Percentiles rank a stretch among this genome's conserved stretches.
Conservation (phyloP, 2,329 filamentous ascomycete species). For the Metarhizium robertsii region DNA sequence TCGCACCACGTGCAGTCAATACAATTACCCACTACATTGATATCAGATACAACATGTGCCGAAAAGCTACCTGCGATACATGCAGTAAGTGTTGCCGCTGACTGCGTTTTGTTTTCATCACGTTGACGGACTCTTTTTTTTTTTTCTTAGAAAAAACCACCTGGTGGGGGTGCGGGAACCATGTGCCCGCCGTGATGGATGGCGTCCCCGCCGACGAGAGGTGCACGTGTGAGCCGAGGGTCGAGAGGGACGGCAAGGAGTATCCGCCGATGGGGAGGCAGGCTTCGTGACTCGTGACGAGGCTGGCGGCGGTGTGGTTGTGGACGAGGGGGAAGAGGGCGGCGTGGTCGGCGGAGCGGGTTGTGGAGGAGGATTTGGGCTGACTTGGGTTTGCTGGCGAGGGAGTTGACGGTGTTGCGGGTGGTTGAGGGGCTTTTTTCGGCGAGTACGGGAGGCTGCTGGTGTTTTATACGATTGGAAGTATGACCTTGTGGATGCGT, state of each 20-base stretch:
- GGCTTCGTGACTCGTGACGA: constrained; percentile 27
- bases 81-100: constrained; percentile 42
- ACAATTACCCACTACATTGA: too few species aligned
- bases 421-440: not conserved
- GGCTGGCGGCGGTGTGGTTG: constrained; percentile 18
- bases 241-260: constrained; percentile 49
- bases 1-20: too few species aligned
- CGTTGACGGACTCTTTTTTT: not conserved
- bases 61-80: constrained; percentile 49
- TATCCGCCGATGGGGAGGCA: constrained; percentile 55
- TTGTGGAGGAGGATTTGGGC: constrained; percentile 18
- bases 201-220: constrained; percentile 45
- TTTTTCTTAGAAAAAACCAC: constrained; percentile 41
- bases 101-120: too few species aligned
- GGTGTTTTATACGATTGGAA: too few species aligned
- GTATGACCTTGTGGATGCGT: too few species aligned
- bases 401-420: not conserved
- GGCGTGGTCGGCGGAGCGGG: constrained; percentile 19
- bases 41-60: constrained; percentile 44
- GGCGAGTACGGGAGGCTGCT: too few species aligned
- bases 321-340: constrained; percentile 19
- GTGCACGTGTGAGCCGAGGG: constrained; percentile 56
- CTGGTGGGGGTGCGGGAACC: constrained; percentile 57
- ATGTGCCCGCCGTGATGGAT: constrained; percentile 55
- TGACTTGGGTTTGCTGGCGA: not conserved